Evolutionary conservation across 1,139 yeast species (phyloP), one percentile per base, ranked within the genome.

Genomic region (Pichia sp.): DNA sequence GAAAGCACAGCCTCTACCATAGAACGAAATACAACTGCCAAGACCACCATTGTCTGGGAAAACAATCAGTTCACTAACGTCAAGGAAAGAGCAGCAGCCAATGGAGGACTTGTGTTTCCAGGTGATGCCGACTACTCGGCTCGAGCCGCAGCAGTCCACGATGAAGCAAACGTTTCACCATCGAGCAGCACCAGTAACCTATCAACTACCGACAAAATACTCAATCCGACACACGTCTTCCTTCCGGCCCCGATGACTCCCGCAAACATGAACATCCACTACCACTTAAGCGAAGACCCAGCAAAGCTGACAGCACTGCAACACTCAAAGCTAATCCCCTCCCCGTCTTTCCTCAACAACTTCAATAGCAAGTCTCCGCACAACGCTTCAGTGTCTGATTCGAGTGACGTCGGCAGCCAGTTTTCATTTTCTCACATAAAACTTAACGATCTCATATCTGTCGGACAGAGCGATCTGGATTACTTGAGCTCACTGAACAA

Each of bases 371-470:
- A 15, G 26, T 51, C 54, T 19, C 45, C 51, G 23, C 44, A 42
- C 31, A 45, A 26, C 10, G 19, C 34, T 3, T 29, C 52, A 19
- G 8, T 45, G 8, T 50, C 55, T 16, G 55, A 50, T 16, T 16
- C 47, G 23, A 53, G 50, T 45, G 53, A 41, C 19, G 23, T 15
- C 23, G 54, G 41, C 11, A 52, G 45, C 16, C 47, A 41, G 34
- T 43, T 23, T 11, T 47, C 44, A 3, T 32, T 53, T 19, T 51
- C 56, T 3, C 45, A 44, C 19, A 41, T 54, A 2, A 19, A 23
- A 10, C 8, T 49, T 5, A 40, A 52, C 19, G 58, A 57, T 31
- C 34, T 57, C 15, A 43, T 57, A 10, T 50, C 47, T 1, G 47
- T 57, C 31, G 49, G 47, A 23, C 50, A 50, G 15, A 45, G 38